A percentile compares a stretch with the other conserved stretches of the same genome.
Conservation (phyloP, 2,329 filamentous ascomycete species). For the Colletotrichum filicis region DNA sequence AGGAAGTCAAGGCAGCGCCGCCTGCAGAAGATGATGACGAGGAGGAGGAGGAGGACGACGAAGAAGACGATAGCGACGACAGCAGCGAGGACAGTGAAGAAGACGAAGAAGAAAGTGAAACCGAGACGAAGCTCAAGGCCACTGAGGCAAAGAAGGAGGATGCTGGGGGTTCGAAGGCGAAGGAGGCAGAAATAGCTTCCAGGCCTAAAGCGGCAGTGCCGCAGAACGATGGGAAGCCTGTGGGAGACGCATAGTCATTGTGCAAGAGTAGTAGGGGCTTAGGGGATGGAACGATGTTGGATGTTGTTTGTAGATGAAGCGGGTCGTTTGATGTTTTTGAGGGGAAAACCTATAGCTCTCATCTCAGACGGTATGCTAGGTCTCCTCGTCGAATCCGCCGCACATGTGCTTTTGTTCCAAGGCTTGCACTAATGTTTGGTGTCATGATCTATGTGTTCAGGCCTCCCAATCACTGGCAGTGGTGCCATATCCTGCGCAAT, state of each 20-base stretch:
- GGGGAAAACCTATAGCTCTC: neutral
- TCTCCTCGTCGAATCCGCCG: neutral
- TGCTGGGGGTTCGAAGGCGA: neutral
- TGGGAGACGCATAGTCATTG: neutral
- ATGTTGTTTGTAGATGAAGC: neutral
- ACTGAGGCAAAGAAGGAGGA: constrained; percentile 21
- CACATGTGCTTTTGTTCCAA: neutral
- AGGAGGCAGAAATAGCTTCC: constrained; percentile 6
- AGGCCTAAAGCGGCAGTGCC: neutral
- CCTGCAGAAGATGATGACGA: constrained; percentile 39
- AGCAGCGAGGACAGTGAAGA: constrained; percentile 43
- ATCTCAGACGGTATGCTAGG: neutral
- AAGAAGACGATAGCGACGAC: constrained; percentile 42
- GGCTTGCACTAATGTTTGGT: too few relatives aligned
- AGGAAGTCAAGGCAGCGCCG: constrained; percentile 28
- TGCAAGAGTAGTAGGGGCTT: neutral
- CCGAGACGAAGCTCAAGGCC: constrained; percentile 37
- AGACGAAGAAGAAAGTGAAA: constrained; percentile 34
- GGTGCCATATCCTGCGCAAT: neutral
- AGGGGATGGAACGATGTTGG: neutral
- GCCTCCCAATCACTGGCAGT: neutral
- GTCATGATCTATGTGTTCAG: neutral
- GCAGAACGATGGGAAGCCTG: neutral
- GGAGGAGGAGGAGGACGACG: constrained; percentile 40
- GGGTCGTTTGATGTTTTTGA: neutral